Conservation (phyloP, 331 rosid species). For the Quercus tomentella region DNA sequence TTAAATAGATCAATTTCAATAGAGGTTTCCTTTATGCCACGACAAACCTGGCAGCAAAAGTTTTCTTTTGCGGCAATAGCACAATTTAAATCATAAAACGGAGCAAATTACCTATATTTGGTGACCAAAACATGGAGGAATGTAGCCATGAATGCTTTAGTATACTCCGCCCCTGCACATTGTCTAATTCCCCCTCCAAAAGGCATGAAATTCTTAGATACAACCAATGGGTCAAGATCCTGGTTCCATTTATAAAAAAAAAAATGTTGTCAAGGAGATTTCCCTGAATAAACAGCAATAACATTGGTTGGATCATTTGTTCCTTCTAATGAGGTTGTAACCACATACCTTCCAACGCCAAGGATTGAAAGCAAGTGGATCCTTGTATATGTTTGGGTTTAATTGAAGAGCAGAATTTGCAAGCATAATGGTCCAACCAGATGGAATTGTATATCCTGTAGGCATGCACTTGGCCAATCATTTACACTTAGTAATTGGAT, state of each 20-base stretch:
- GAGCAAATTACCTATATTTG: background rate
- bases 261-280: conserved; percentile 17
- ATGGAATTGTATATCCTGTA: background rate
- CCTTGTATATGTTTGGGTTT: background rate
- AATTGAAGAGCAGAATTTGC: background rate
- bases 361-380: too few relatives aligned
- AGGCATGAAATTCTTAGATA: too few relatives aligned
- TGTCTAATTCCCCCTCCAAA: too few relatives aligned
- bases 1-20: too few relatives aligned
- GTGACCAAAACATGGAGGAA: background rate
- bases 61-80: too few relatives aligned
- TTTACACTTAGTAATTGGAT: too few relatives aligned
- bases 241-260: conserved; percentile 29
- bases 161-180: conserved; percentile 21
- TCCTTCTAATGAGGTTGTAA: background rate
- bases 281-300: too few relatives aligned
- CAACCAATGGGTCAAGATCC: conserved; percentile 5
- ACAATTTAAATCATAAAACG: too few relatives aligned
- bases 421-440: background rate
- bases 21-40: too few relatives aligned
- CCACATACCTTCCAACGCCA: too few relatives aligned
- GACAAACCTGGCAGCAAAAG: too few relatives aligned
- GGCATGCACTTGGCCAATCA: background rate
- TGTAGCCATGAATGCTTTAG: background rate
- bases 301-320: too few relatives aligned